phyloP scores from a whole-genome alignment of 2,329 filamentous ascomycete genomes.

The Davidsoniella virescens region DNA sequence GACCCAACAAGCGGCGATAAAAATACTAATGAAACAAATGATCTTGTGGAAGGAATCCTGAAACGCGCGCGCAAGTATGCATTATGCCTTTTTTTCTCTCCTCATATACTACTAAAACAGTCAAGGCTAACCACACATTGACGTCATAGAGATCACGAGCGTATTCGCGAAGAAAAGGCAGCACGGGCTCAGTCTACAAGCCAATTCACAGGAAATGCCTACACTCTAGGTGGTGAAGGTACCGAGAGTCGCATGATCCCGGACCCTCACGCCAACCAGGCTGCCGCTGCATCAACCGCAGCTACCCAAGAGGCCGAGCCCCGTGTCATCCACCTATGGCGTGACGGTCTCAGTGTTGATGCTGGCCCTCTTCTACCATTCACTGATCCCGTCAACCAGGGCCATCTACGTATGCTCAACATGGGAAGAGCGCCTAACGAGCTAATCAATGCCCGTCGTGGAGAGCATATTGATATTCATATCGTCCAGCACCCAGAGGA shows the following conservation, averaged over 20 bases:
- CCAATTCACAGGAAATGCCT: slow-evolving; percentile 53
- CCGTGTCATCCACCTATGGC: slow-evolving; percentile 64
- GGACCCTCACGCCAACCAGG: slow-evolving; percentile 30
- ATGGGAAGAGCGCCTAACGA: slow-evolving; percentile 60
- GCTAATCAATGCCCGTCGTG: slow-evolving; percentile 58
- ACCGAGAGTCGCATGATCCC: slow-evolving; percentile 51
- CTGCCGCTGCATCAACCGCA: slow-evolving; percentile 17
- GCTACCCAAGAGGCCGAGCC: slow-evolving; percentile 23
- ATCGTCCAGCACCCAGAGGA: slow-evolving; percentile 55
- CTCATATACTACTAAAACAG: no score
- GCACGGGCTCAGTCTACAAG: slow-evolving; percentile 32
- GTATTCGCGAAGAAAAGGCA: slow-evolving; percentile 3
- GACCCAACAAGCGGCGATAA: slow-evolving; percentile 30
- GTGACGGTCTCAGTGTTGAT: slow-evolving; percentile 71
- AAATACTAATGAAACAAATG: slow-evolving; percentile 15
- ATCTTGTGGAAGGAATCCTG: slow-evolving; percentile 46
- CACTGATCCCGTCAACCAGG: slow-evolving; percentile 59
- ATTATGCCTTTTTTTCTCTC: not conserved
- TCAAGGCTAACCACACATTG: not conserved
- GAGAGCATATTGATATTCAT: slow-evolving; percentile 65
- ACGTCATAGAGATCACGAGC: slow-evolving; percentile 1
- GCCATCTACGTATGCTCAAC: slow-evolving; percentile 59
- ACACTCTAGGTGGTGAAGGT: slow-evolving; percentile 66
- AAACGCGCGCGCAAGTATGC: slow-evolving; percentile 40
- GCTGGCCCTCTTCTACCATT: slow-evolving; percentile 64